Evolutionary conservation across 208 protist species (phyloP), one percentile per base, ranked within the genome.

Genomic region (Acanthamoeba castellanii): DNA sequence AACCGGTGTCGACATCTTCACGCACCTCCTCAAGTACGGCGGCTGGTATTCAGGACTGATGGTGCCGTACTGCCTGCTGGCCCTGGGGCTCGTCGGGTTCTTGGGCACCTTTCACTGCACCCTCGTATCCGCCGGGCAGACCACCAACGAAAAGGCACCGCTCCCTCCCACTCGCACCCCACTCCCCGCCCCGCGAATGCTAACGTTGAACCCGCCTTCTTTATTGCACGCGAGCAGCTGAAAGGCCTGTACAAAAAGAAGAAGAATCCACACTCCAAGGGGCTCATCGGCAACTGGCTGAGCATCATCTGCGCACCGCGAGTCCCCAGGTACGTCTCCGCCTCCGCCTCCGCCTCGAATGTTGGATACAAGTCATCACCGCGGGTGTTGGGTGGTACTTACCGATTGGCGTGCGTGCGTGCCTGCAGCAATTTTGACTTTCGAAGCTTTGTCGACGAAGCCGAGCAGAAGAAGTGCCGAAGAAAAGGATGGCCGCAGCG

Each of bases 141-240:
- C 88, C 4, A 96, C 95, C 70, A 95, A 96, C 89, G 95, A 96
- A 93, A 90, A 94, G 47, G 90, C 94, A 92, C 7, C 82, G 3
- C 55, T 37, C n/a, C 42, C 50, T 64, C 20, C 13, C 22, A 25
- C 57, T 64, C 20, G 14, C 22, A 25, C 57, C 7, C 57, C 57
- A 64, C 13, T 27, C 27, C 55, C 16, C 32, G 22, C 25, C 27
- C 37, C 37, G 37, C 37, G 37, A 37, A 37, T 37, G 37, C 37
- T 37, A 37, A 37, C 37, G 37, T 37, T 37, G 37, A 37, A 37
- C 37, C 37, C 37, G 0, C 37, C 37, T 70, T 55, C 59, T 70
- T 42, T 42, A 13, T 32, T 50, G 20, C 6, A 32, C 25, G 74
- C 42, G 6, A 74, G 45, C 85, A 92, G 85, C 42, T 92, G 59